These are phyloP conservation scores for Salmacisia buchloeana DNA, from an alignment of 1,284 basidiomycete genomes.

Conservation along the genomic window DNA sequence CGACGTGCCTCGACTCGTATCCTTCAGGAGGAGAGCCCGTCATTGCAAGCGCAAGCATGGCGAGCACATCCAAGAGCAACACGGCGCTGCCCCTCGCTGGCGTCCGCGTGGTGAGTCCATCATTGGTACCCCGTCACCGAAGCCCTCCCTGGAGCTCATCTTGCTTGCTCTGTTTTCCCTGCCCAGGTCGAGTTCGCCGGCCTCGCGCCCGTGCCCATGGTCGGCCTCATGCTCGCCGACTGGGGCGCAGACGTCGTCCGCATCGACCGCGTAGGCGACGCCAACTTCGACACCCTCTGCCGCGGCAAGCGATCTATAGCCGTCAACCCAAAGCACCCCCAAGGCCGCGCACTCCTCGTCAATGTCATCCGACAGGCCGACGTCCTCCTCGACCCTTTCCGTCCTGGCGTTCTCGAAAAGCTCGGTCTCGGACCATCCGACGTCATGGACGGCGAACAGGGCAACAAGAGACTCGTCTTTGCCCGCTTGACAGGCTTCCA, in stretches of 20 bases:
- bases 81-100: background rate
- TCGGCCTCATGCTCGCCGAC: slow-evolving; percentile 70
- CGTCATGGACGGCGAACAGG: slow-evolving; percentile 55
- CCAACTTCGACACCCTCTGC: slow-evolving; percentile 54
- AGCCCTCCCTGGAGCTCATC: background rate
- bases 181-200: slow-evolving; percentile 66
- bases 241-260: slow-evolving; percentile 73
- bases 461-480: slow-evolving; percentile 42
- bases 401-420: slow-evolving; percentile 74
- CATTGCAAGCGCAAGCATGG: too few species aligned
- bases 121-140: too few species aligned
- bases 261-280: slow-evolving; percentile 60
- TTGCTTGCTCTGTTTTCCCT: background rate
- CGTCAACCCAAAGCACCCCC: slow-evolving; percentile 62
- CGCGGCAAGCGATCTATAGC: slow-evolving; percentile 69
- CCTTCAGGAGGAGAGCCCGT: too few species aligned
- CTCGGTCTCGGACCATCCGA: slow-evolving; percentile 67
- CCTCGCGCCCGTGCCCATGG: slow-evolving; percentile 74
- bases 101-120: slow-evolving; percentile 1
- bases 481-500: slow-evolving; percentile 51
- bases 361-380: slow-evolving; percentile 65
- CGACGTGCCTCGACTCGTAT: too few species aligned
- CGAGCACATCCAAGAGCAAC: too few species aligned
- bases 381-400: slow-evolving; percentile 74
- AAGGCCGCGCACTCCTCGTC: slow-evolving; percentile 61